phyloP scores from a whole-genome alignment of 441 rosid genomes.

The Isatis lusitanica region DNA sequence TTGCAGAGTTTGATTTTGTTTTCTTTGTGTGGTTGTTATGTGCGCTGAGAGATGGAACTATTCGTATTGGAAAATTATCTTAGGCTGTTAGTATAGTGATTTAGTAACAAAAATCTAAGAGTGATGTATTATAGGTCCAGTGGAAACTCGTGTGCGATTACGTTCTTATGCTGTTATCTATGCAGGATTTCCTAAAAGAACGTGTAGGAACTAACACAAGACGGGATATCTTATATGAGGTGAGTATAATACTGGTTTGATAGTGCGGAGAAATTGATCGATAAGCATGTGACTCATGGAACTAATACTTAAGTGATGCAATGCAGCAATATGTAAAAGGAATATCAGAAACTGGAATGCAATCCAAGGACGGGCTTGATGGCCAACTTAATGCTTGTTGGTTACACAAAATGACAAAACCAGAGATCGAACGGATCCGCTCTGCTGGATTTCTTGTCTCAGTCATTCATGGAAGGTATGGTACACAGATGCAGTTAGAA shows the following conservation, averaged over 20 bases:
- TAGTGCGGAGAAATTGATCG: background rate
- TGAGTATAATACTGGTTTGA: slow-evolving; percentile 31
- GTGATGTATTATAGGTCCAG: background rate
- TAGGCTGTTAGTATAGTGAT: background rate
- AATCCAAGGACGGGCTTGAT: slow-evolving; percentile 75
- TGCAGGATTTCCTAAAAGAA: slow-evolving; percentile 93
- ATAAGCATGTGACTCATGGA: background rate
- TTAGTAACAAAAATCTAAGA: background rate
- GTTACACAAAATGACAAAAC: slow-evolving; percentile 69
- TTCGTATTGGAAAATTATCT: slow-evolving; percentile 10
- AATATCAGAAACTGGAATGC: slow-evolving; percentile 90
- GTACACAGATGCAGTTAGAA: background rate
- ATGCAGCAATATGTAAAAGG: slow-evolving; percentile 89
- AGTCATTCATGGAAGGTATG: slow-evolving; percentile 91
- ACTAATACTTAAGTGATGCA: slow-evolving; percentile 12
- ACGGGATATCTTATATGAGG: slow-evolving; percentile 72
- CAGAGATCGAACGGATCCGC: slow-evolving; percentile 63
- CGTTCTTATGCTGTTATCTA: slow-evolving; percentile 12
- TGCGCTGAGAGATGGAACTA: slow-evolving; percentile 3
- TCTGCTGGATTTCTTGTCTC: slow-evolving; percentile 84
- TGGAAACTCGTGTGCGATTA: background rate
- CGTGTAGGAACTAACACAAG: slow-evolving; percentile 59
- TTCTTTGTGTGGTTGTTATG: background rate
- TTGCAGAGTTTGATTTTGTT: background rate
- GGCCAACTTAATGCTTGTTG: slow-evolving; percentile 97